These are phyloP conservation scores for Haplographium delicatum DNA, from an alignment of 495 filamentous ascomycete genomes.

Conservation along the genomic window DNA sequence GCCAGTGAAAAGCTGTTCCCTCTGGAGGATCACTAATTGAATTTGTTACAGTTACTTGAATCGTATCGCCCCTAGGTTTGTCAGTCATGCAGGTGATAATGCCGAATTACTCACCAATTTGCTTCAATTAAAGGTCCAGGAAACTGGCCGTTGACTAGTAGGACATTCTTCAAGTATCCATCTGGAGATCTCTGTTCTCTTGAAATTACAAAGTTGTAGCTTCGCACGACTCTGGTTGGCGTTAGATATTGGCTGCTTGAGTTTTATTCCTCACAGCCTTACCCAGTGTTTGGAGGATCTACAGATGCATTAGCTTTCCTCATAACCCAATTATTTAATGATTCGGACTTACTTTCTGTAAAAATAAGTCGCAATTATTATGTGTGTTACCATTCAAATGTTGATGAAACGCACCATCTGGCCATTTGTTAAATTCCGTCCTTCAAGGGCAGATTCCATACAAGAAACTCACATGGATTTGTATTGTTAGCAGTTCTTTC, in stretches of 20 bases:
- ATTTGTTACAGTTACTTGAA: conserved; percentile 52
- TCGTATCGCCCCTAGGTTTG: conserved; percentile 28
- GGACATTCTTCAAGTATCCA: conserved; percentile 36
- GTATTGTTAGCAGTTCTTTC: conserved; percentile 33
- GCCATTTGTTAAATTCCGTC: background rate
- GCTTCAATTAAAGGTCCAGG: conserved; percentile 36
- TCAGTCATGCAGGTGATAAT: background rate
- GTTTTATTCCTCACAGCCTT: background rate
- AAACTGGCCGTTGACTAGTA: conserved; percentile 43
- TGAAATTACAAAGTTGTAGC: conserved; percentile 38
- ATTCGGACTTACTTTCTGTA: background rate
- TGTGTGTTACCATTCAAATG: background rate
- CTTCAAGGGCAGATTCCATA: background rate
- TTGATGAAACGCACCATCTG: conserved; percentile 4
- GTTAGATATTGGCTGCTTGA: background rate
- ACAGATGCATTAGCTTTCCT: background rate
- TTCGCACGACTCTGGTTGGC: conserved; percentile 30
- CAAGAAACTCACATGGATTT: conserved; percentile 36
- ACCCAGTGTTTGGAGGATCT: conserved; percentile 35
- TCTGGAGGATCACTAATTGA: conserved; percentile 34
- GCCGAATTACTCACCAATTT: conserved; percentile 18
- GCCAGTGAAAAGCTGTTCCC: conserved; percentile 43
- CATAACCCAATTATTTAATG: background rate
- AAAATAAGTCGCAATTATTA: background rate
- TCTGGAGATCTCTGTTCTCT: conserved; percentile 42